Evolutionary conservation across 2,329 filamentous ascomycete genomes (phyloP).

Genomic region (Calonectria fujianensis): DNA sequence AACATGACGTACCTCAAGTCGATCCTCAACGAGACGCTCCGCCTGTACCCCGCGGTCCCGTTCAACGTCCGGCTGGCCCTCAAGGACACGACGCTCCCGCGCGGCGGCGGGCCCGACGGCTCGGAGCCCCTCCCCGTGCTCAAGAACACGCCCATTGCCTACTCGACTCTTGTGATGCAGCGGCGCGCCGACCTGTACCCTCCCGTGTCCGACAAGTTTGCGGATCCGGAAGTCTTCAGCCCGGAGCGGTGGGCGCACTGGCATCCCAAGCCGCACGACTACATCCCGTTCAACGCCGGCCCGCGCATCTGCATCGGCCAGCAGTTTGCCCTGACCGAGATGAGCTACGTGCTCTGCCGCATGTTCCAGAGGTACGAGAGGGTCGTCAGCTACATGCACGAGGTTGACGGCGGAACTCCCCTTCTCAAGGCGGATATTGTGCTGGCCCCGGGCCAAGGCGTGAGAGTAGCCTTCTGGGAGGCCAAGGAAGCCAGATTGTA

Average conservation of each 20-base stretch:
- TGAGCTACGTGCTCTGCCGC: conserved; percentile 82
- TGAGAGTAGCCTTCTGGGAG: conserved; percentile 74
- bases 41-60: conserved; percentile 86
- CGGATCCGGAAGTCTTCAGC: conserved; percentile 71
- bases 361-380: conserved; percentile 83
- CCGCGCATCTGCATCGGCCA: conserved; percentile 86
- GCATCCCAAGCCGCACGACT: conserved; percentile 81
- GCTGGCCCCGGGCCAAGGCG: conserved; percentile 75
- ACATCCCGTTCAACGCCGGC: conserved; percentile 85
- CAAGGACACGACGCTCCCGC: conserved; percentile 83
- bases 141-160: conserved; percentile 79
- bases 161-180: conserved; percentile 84
- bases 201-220: conserved; percentile 65
- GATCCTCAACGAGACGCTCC: conserved; percentile 85
- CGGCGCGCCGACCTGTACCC: conserved; percentile 79
- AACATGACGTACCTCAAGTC: conserved; percentile 88
- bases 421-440: conserved; percentile 76
- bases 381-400: conserved; percentile 74
- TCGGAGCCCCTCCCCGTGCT: conserved; percentile 77
- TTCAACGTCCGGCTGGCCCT: conserved; percentile 86
- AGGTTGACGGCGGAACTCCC: conserved; percentile 73
- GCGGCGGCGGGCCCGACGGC: conserved; percentile 80
- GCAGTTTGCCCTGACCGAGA: conserved; percentile 88
- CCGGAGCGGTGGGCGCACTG: conserved; percentile 81
- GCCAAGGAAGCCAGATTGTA: conserved; percentile 54